Evolutionary conservation across 2,329 filamentous ascomycete species (phyloP).

Genomic region (Setomelanomma holmii): DNA sequence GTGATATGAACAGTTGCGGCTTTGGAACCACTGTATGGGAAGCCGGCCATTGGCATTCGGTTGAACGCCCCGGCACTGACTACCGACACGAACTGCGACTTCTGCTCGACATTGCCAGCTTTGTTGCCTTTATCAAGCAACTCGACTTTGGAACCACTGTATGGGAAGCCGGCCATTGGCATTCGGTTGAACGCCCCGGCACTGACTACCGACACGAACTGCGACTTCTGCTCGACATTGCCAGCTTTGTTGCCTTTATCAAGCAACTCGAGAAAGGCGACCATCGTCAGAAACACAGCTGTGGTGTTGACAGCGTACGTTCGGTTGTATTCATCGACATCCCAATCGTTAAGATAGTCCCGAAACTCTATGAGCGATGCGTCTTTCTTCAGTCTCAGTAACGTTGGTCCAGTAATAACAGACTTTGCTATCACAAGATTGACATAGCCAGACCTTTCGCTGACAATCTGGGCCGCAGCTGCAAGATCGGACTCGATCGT

Average conservation of each 20-base stretch:
- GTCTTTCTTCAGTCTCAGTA: neutral
- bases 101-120: slow-evolving; percentile 10
- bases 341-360: slow-evolving; percentile 39
- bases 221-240: slow-evolving; percentile 12
- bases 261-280: slow-evolving; percentile 50
- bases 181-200: slow-evolving; percentile 9
- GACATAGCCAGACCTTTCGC: slow-evolving; percentile 12
- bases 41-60: slow-evolving; percentile 10
- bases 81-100: slow-evolving; percentile 10
- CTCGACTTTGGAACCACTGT: slow-evolving; percentile 10
- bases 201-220: slow-evolving; percentile 9
- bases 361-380: slow-evolving; percentile 11
- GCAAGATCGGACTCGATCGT: slow-evolving; percentile 14
- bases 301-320: slow-evolving; percentile 37
- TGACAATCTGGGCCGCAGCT: slow-evolving; percentile 5
- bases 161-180: slow-evolving; percentile 13
- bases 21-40: slow-evolving; percentile 10
- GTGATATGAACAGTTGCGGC: slow-evolving; percentile 46
- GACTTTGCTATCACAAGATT: slow-evolving; percentile 21
- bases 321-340: slow-evolving; percentile 34
- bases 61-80: slow-evolving; percentile 11
- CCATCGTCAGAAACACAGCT: slow-evolving; percentile 47
- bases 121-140: slow-evolving; percentile 49
- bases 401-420: slow-evolving; percentile 11
- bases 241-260: slow-evolving; percentile 44